Evolutionary conservation across 768 basidiomycete genomes (phyloP), one percentile per base, ranked within the genome.

Genomic region (Collybiopsis luxurians): DNA sequence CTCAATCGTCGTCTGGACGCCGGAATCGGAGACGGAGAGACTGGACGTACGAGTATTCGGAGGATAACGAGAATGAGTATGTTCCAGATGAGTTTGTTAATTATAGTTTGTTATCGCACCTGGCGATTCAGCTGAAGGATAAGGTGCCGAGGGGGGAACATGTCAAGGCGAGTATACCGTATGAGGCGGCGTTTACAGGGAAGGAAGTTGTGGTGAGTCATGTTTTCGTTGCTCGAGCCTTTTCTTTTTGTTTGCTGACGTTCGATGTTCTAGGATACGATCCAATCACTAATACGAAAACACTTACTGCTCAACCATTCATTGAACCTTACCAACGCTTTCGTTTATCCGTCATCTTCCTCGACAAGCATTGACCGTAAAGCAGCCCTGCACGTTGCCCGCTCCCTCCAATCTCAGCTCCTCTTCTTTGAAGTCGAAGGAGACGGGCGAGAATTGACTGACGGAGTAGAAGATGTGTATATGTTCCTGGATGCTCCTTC

Each of bases 391-490:
- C 86, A 90, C 67, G 87, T 96, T 39, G 97, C 94, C 5, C 86
- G 92, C 30, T 92, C 90, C 56, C 78, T 98, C 42, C 95, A 98
- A 66, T 88, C 83, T 56, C 93, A 96, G 68, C 80, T 98, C 4
- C 97, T 95, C 78, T 95, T 97, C 71, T 92, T 93, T 67, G 96
- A 98, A 69, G 95, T 98, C 7, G 95, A 98, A 66, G 96, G 95
- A 91, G 92, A 89, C 34, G 85, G 86, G 48, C 83, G 86, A n/a
- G 77, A 86, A 1, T 72, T 97, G 53, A 85, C 89, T 54, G 94
- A 95, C 64, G 87, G 90, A 4, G 89, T 95, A 4, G 94, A 95
- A 64, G 92, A 95, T 59, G 94, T 97, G 4, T 97, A 90, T 73
- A 90, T 89, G 79, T 96, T 97, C 70, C 75, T 92, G 64, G 92